Conservation (phyloP, 371 early-diverging fungal species). For the Mucor saturninus region DNA sequence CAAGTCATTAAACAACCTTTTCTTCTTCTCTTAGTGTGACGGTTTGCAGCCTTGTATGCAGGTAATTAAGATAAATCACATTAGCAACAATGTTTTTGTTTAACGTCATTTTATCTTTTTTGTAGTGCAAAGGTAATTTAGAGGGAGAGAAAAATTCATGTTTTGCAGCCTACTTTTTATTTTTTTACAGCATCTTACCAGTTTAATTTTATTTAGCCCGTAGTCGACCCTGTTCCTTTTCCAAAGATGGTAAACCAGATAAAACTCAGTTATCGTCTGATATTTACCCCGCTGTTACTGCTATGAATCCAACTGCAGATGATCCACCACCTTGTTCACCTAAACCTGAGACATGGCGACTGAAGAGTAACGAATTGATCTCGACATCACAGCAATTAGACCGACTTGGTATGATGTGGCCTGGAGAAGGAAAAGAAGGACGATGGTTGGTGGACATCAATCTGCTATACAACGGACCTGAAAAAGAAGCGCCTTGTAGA, state of each 20-base stretch:
- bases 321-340: not conserved
- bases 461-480: slow-evolving; percentile 13
- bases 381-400: slow-evolving; percentile 16
- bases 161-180: too few species aligned
- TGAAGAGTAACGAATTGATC: not conserved
- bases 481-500: not conserved
- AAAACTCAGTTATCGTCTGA: slow-evolving; percentile 18
- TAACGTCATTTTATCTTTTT: not conserved
- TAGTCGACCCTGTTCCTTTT: slow-evolving; percentile 33
- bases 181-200: not conserved
- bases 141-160: too few species aligned
- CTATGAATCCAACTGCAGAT: not conserved
- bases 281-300: not conserved
- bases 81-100: slow-evolving; percentile 2
- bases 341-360: slow-evolving; percentile 3
- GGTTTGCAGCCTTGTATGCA: slow-evolving; percentile 61
- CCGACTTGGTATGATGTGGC: slow-evolving; percentile 24
- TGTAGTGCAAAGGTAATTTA: slow-evolving; percentile 7
- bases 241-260: slow-evolving; percentile 30
- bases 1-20: not conserved
- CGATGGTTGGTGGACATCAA: slow-evolving; percentile 28
- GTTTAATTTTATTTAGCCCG: slow-evolving; percentile 20
- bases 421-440: slow-evolving; percentile 36
- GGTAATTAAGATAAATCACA: slow-evolving; percentile 30
- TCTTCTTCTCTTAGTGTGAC: slow-evolving; percentile 40